phyloP scores from a whole-genome alignment of 2,329 filamentous ascomycete genomes.

The Neospermospora avenae region DNA sequence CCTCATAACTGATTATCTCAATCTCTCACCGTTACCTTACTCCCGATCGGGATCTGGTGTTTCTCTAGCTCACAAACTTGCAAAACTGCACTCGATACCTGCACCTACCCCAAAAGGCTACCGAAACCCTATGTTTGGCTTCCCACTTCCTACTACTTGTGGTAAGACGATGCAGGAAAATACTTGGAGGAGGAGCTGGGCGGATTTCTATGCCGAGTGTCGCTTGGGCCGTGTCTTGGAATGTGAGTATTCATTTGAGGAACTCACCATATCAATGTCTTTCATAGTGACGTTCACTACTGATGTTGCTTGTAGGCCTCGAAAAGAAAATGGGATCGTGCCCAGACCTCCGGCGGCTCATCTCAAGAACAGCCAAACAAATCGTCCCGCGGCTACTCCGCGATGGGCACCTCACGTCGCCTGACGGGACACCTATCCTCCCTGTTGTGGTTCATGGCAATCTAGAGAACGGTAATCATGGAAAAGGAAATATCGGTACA shows the following conservation, averaged over 20 bases:
- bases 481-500: constrained; percentile 56
- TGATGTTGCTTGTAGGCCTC: constrained; percentile 36
- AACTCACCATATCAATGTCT: not conserved
- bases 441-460: constrained; percentile 88
- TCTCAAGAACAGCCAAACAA: constrained; percentile 58
- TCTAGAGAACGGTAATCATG: constrained; percentile 87
- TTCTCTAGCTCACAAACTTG: constrained; percentile 72
- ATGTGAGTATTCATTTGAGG: constrained; percentile 15
- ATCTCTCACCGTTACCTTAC: constrained; percentile 47
- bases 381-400: constrained; percentile 78
- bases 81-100: constrained; percentile 71
- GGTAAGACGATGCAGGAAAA: constrained; percentile 84
- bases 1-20: constrained; percentile 76
- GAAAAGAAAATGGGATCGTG: constrained; percentile 63
- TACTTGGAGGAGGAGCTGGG: constrained; percentile 64
- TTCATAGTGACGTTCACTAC: not conserved
- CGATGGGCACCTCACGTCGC: constrained; percentile 57
- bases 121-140: constrained; percentile 69
- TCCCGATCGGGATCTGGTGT: constrained; percentile 40
- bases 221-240: constrained; percentile 64
- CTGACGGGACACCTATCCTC: constrained; percentile 49
- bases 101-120: constrained; percentile 62
- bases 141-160: constrained; percentile 81
- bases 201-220: constrained; percentile 79
- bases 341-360: constrained; percentile 54